These are phyloP conservation scores for Galerina sulciceps DNA, from an alignment of 768 basidiomycete genomes.

Conservation along the genomic window DNA sequence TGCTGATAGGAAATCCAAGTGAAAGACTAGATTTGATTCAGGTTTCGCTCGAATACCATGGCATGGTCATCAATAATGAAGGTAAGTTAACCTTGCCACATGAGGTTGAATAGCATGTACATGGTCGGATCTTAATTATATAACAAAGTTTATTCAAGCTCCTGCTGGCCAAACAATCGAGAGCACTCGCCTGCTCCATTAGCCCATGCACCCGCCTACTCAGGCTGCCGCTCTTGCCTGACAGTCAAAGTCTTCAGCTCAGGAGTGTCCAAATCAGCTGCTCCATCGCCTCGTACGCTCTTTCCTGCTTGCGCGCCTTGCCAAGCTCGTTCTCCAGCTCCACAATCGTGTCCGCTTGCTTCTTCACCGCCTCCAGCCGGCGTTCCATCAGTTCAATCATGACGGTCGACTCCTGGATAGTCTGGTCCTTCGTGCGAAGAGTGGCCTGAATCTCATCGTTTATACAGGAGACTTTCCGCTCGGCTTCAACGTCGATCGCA, in stretches of 20 bases:
- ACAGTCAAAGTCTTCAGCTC: constrained; percentile 77
- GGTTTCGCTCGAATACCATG: no score
- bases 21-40: no score
- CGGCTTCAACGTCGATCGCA: constrained; percentile 90
- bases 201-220: constrained; percentile 53
- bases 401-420: constrained; percentile 83
- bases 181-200: constrained; percentile 63
- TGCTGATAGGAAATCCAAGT: no score
- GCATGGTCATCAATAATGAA: no score
- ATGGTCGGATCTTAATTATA: no score
- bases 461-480: constrained; percentile 82
- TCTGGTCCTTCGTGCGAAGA: constrained; percentile 88
- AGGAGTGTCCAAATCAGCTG: constrained; percentile 87
- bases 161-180: no score
- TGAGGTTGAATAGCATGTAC: no score
- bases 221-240: constrained; percentile 76
- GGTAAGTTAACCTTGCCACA: no score
- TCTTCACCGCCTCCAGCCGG: constrained; percentile 88
- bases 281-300: constrained; percentile 90
- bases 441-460: constrained; percentile 90
- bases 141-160: no score
- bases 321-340: constrained; percentile 82
- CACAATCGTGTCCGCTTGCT: constrained; percentile 81
- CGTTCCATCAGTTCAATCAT: constrained; percentile 97
- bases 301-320: constrained; percentile 86